Conservation (phyloP, 176 grass and related monocot species). For the Zea mays region Zm-B73-REFERENCE-NAM-5.0 NC_050099.1:204007501-204008000, state of each 20-base stretch:
- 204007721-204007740: not conserved
- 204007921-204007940: constrained; percentile 32
- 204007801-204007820: constrained; percentile 18
- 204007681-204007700: no score
- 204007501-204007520: constrained; percentile 20
- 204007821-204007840: constrained; percentile 4
- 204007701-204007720: not conserved
- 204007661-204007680: not conserved
- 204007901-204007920: constrained; percentile 40
- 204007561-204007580: constrained; percentile 16
- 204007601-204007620: not conserved
- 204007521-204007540: constrained; percentile 47
- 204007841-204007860: constrained; percentile 23
- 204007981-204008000: not conserved
- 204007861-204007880: constrained; percentile 28
- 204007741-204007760: constrained; percentile 21
- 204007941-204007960: not conserved
- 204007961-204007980: constrained; percentile 16
- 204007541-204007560: constrained; percentile 28
- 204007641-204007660: no score
- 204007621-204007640: no score
- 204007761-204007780: constrained; percentile 33
- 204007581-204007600: constrained; percentile 10
- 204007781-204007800: constrained; percentile 22
- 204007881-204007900: constrained; percentile 42